A percentile compares a stretch with the other conserved stretches of the same genome.
Evolutionary conservation across 768 basidiomycete species (phyloP).

Genomic region (Naematelia aurantialba): DNA sequence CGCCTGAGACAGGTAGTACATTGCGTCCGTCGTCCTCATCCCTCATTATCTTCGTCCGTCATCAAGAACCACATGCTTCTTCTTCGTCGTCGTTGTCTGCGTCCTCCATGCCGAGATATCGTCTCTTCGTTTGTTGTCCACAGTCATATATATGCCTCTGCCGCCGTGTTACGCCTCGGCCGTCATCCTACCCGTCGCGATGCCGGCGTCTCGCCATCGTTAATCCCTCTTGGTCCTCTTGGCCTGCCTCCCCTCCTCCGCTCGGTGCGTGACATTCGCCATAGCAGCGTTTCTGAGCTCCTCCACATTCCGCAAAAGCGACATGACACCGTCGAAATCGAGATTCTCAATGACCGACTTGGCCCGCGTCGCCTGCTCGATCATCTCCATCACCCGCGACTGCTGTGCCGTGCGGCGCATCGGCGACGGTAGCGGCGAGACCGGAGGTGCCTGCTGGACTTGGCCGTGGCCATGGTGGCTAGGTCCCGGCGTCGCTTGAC

Average conservation of each 20-base stretch:
- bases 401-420: slow-evolving; percentile 21
- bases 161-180: too few species aligned
- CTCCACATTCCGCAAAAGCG: slow-evolving; percentile 27
- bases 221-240: background rate
- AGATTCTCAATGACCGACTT: slow-evolving; percentile 28
- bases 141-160: too few species aligned
- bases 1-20: too few species aligned
- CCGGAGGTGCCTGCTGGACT: background rate
- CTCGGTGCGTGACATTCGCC: slow-evolving; percentile 18
- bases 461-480: background rate
- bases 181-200: too few species aligned
- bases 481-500: background rate
- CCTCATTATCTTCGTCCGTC: background rate
- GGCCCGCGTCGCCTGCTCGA: slow-evolving; percentile 28
- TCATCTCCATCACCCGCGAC: slow-evolving; percentile 21
- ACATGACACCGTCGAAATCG: slow-evolving; percentile 30
- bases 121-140: too few species aligned
- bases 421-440: slow-evolving; percentile 4
- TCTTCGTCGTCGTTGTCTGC: background rate
- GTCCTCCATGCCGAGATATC: background rate
- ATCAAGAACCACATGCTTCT: background rate
- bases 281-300: slow-evolving; percentile 31
- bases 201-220: too few species aligned
- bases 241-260: slow-evolving; percentile 2
- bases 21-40: background rate